These are phyloP conservation scores for Xylariales sp. DNA, from an alignment of 2,329 filamentous ascomycete species.

Conservation along the genomic window DNA sequence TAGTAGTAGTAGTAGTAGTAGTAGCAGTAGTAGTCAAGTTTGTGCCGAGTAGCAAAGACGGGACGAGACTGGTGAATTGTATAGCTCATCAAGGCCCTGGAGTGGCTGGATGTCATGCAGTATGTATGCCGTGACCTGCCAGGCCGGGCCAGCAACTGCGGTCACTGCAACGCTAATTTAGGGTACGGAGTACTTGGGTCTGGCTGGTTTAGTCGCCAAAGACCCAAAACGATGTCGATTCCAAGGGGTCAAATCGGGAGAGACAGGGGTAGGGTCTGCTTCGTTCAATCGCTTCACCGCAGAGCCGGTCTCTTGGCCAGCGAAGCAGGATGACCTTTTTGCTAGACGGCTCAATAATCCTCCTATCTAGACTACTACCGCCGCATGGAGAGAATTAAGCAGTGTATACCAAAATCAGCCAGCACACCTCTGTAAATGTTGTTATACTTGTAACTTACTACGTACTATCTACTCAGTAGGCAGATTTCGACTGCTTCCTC, in stretches of 20 bases:
- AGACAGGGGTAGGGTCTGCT: conserved; percentile 38
- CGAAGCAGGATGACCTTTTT: conserved; percentile 14
- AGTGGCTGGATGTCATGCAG: conserved; percentile 47
- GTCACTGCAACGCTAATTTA: conserved; percentile 41
- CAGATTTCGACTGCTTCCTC: conserved; percentile 25
- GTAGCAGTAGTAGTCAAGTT: conserved; percentile 29
- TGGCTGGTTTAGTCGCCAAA: conserved; percentile 26
- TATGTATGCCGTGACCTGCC: conserved; percentile 38
- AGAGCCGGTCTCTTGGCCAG: conserved; percentile 13
- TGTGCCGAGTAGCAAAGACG: conserved; percentile 44
- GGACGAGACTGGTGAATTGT: conserved; percentile 43
- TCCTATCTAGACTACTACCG: neutral
- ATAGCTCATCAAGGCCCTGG: conserved; percentile 40
- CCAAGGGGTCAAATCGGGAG: conserved; percentile 42
- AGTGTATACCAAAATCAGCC: neutral
- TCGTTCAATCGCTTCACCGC: conserved; percentile 25
- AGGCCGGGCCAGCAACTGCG: conserved; percentile 32
- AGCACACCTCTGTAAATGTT: neutral
- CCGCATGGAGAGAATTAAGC: too few relatives aligned
- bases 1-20: conserved; percentile 27
- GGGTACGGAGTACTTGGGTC: conserved; percentile 45
- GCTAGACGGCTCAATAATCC: neutral
- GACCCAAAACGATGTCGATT: conserved; percentile 48
- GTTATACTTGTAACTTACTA: neutral
- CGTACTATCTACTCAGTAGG: too few relatives aligned